A percentile compares a stretch with the other conserved stretches of the same genome.
phyloP scores from a whole-genome alignment of 352 stramenopile species.

The Blastocystis sp. region DNA sequence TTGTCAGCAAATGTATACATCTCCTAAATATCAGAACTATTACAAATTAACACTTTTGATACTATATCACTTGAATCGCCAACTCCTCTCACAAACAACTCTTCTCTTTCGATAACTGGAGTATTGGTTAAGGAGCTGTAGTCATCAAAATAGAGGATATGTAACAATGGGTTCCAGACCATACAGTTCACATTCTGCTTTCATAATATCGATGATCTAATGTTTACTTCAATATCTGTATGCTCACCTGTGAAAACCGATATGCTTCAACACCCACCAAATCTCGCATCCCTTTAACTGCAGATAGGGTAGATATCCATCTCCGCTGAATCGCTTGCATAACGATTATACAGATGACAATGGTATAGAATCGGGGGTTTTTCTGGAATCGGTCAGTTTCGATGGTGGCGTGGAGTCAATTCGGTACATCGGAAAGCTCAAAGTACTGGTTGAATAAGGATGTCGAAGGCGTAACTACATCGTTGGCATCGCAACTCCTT shows the following conservation, averaged over 20 bases:
- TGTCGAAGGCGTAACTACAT: neutral
- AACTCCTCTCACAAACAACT: constrained; percentile 35
- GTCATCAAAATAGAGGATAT: constrained; percentile 44
- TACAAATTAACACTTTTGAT: neutral
- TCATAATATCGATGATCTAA: constrained; percentile 56
- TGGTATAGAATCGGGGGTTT: too few relatives aligned
- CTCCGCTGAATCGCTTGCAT: neutral
- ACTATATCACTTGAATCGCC: constrained; percentile 47
- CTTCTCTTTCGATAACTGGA: constrained; percentile 54
- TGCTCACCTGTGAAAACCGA: neutral
- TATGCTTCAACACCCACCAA: constrained; percentile 19
- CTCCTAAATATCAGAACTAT: constrained; percentile 7
- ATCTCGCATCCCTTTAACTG: constrained; percentile 51
- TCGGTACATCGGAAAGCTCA: neutral
- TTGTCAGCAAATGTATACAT: constrained; percentile 60
- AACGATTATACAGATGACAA: neutral
- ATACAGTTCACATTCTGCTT: neutral
- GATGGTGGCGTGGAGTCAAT: neutral
- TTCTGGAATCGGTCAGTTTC: too few relatives aligned
- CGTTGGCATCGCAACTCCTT: neutral
- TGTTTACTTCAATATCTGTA: neutral
- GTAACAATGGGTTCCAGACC: constrained; percentile 41
- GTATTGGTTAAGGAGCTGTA: neutral
- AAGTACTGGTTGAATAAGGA: constrained; percentile 13
- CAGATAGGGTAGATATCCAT: neutral